These are phyloP conservation scores for Cercospora beticola DNA, from an alignment of 2,329 filamentous ascomycete genomes.

Conservation along the genomic window DNA sequence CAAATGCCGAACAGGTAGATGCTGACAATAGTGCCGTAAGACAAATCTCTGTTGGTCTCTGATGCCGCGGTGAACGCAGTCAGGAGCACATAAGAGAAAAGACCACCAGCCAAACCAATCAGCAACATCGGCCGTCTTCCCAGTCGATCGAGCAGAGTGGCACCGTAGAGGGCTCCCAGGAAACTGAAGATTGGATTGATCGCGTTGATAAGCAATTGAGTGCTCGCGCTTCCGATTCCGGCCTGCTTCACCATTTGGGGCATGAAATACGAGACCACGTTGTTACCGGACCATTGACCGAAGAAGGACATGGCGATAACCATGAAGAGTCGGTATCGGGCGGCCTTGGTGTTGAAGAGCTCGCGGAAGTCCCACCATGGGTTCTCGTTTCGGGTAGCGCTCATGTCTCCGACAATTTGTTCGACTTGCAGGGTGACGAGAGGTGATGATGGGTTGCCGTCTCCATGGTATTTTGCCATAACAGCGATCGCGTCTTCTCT, in stretches of 20 bases:
- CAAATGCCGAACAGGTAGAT: constrained; percentile 45
- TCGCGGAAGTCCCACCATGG: constrained; percentile 41
- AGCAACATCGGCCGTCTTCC: constrained; percentile 40
- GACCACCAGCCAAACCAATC: constrained; percentile 38
- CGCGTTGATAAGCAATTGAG: constrained; percentile 44
- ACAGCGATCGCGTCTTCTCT: constrained; percentile 57
- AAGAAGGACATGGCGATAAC: constrained; percentile 46
- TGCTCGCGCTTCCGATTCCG: constrained; percentile 40
- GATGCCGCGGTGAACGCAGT: constrained; percentile 39
- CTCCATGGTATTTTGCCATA: constrained; percentile 59
- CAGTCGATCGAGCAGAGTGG: constrained; percentile 31
- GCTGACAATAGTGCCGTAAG: constrained; percentile 43
- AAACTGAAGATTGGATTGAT: constrained; percentile 43
- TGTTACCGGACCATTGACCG: constrained; percentile 45
- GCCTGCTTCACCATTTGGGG: constrained; percentile 41
- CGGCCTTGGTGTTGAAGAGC: constrained; percentile 51
- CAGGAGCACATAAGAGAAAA: constrained; percentile 39
- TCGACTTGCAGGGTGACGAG: constrained; percentile 40
- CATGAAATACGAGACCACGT: constrained; percentile 40
- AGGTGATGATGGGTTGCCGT: constrained; percentile 43
- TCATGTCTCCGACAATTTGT: constrained; percentile 36
- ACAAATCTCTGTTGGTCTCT: constrained; percentile 24
- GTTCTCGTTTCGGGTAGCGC: constrained; percentile 51
- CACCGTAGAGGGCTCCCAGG: constrained; percentile 42
- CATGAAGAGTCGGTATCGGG: constrained; percentile 48